A percentile compares a stretch with the other conserved stretches of the same genome.
These are phyloP conservation scores for Omphalea diandra DNA, from an alignment of 441 rosid genomes.

Conservation along the genomic window DNA sequence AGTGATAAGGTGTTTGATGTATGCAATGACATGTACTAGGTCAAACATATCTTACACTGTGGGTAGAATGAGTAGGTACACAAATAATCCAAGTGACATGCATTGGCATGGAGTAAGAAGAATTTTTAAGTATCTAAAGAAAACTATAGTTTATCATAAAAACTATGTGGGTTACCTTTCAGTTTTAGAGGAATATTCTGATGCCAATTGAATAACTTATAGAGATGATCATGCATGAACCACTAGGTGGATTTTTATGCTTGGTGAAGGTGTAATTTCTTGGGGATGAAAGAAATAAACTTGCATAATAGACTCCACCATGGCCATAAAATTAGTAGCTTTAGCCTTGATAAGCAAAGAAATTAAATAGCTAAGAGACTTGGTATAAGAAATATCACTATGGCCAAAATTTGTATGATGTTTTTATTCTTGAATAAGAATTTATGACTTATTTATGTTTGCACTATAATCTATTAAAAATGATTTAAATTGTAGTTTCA, in stretches of 20 bases:
- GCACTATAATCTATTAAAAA: no score
- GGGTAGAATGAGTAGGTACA: neutral
- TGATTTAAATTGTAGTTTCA: no score
- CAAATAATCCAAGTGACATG: neutral
- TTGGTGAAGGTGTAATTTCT: neutral
- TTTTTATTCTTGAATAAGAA: no score
- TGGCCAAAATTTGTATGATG: no score
- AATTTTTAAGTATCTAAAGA: neutral
- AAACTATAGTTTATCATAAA: neutral
- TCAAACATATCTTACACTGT: neutral
- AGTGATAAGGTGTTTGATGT: neutral
- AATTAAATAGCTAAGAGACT: neutral
- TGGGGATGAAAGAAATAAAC: neutral
- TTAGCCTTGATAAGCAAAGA: neutral
- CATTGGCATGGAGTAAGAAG: neutral
- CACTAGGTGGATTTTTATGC: neutral
- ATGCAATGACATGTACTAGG: neutral
- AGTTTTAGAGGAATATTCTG: neutral
- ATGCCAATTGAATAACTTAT: neutral
- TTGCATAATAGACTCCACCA: neutral
- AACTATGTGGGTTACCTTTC: neutral
- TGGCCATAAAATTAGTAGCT: no score
- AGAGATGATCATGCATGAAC: neutral
- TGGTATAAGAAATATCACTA: slow-evolving; percentile 5
- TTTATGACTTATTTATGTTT: no score